Percentiles rank a stretch among this genome's conserved stretches.
These are phyloP conservation scores for Zizania palustris DNA, from an alignment of 202 grass and related monocot species.

Conservation along the genomic window DNA sequence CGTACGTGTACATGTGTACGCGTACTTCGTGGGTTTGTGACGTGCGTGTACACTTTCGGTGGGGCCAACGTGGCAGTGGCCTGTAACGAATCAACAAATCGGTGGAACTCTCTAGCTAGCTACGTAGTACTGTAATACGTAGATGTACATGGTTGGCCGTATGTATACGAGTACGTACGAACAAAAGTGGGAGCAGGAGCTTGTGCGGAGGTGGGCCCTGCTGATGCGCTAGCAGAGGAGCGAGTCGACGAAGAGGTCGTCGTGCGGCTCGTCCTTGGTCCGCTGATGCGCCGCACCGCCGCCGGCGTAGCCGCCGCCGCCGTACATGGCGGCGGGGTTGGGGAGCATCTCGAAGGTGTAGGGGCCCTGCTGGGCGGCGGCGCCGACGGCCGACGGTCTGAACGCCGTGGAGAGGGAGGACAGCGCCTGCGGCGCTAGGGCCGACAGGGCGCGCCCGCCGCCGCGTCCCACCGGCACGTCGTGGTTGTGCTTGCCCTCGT, in stretches of 20 bases:
- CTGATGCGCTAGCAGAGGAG: constrained; percentile 40
- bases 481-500: constrained; percentile 98
- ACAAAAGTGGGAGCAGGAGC: neutral
- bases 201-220: neutral
- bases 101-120: constrained; percentile 16
- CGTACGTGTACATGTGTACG: neutral
- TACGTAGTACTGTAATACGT: neutral
- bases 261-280: constrained; percentile 76
- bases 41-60: too few species aligned
- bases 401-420: too few species aligned
- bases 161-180: neutral
- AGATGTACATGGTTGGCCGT: neutral
- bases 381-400: too few species aligned
- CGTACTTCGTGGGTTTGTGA: neutral
- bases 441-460: too few species aligned
- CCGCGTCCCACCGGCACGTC: constrained; percentile 71
- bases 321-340: too few species aligned
- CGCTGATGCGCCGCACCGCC: constrained; percentile 19
- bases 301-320: too few species aligned
- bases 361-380: too few species aligned
- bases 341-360: too few species aligned
- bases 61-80: neutral
- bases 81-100: constrained; percentile 39
- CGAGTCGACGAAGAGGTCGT: constrained; percentile 71
- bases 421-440: too few species aligned